phyloP scores from a whole-genome alignment of 169 alveolate genomes.

The Cyclospora cayetanensis region DNA sequence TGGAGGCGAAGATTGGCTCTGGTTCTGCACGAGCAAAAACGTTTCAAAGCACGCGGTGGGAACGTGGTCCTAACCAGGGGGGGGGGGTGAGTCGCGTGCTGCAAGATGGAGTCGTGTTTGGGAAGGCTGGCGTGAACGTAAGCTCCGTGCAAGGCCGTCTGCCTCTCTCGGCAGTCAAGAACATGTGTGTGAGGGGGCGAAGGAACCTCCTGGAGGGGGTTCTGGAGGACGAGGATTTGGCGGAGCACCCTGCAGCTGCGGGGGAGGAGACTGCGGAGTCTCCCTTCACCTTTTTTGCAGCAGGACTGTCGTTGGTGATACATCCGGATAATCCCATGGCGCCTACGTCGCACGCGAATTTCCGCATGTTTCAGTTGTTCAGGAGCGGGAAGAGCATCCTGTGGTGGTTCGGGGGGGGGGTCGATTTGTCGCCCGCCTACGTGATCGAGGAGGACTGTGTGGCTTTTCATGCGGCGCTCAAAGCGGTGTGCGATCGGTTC shows the following conservation, averaged over 20 bases:
- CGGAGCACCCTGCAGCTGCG: slow-evolving; percentile 46
- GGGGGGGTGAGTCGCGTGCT: slow-evolving; percentile 84
- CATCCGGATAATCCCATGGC: slow-evolving; percentile 88
- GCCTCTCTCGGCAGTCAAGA: slow-evolving; percentile 76
- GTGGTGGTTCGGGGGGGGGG: slow-evolving; percentile 94
- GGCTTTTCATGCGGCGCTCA: slow-evolving; percentile 83
- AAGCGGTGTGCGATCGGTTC: slow-evolving; percentile 82
- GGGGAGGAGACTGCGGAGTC: slow-evolving; percentile 66
- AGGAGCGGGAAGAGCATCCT: not conserved
- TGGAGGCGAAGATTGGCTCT: slow-evolving; percentile 47
- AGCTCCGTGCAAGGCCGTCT: slow-evolving; percentile 81
- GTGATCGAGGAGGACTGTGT: slow-evolving; percentile 84
- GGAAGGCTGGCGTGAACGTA: slow-evolving; percentile 86
- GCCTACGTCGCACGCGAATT: slow-evolving; percentile 89
- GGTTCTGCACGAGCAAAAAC: not conserved
- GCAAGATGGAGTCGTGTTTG: slow-evolving; percentile 85
- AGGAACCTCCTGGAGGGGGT: slow-evolving; percentile 40
- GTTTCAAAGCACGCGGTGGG: slow-evolving; percentile 80
- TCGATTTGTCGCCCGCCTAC: slow-evolving; percentile 90
- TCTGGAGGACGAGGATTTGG: slow-evolving; percentile 73
- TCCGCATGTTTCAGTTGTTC: slow-evolving; percentile 82
- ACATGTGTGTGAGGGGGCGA: slow-evolving; percentile 70
- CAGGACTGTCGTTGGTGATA: slow-evolving; percentile 86
- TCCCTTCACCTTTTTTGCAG: slow-evolving; percentile 79
- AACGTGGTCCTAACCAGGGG: slow-evolving; percentile 79